These are phyloP conservation scores for Hyphopichia pseudoburtonii DNA, from an alignment of 1,139 yeast species.

Conservation along the genomic window DNA sequence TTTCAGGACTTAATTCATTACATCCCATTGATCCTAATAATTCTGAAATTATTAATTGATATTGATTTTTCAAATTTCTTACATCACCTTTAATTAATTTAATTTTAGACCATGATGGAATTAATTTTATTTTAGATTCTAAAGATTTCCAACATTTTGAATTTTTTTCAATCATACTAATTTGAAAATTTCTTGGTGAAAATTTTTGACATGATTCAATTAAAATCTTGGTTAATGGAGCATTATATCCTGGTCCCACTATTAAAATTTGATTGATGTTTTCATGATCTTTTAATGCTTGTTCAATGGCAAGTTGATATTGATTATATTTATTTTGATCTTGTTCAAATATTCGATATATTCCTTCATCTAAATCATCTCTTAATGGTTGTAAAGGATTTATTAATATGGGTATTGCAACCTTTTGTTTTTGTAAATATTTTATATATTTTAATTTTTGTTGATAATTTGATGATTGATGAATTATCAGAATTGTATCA, in stretches of 20 bases:
- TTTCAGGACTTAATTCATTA: conserved; percentile 86
- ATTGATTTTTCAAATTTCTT: conserved; percentile 41
- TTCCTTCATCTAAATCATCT: conserved; percentile 53
- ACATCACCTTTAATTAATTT: conserved; percentile 57
- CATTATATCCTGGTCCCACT: conserved; percentile 80
- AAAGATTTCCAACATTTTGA: conserved; percentile 55
- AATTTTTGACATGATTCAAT: not conserved
- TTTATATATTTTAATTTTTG: not conserved
- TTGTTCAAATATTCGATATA: conserved; percentile 68
- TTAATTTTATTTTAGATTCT: conserved; percentile 33
- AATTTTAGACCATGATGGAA: conserved; percentile 57
- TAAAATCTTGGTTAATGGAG: conserved; percentile 61
- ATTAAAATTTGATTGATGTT: conserved; percentile 43
- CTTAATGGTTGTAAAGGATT: conserved; percentile 73
- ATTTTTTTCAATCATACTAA: conserved; percentile 62
- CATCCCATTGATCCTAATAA: conserved; percentile 89
- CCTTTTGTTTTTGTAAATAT: not conserved
- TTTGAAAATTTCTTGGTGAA: not conserved
- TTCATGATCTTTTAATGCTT: conserved; percentile 44
- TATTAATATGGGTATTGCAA: conserved; percentile 5
- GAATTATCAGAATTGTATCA: not conserved
- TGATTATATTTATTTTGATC: conserved; percentile 67
- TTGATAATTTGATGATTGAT: not conserved
- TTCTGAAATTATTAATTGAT: conserved; percentile 72
- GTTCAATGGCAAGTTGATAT: conserved; percentile 64